A percentile compares a stretch with the other conserved stretches of the same genome.
These are phyloP conservation scores for Sphaerulina musiva DNA, from an alignment of 2,329 filamentous ascomycete species.

Conservation along the genomic window DNA sequence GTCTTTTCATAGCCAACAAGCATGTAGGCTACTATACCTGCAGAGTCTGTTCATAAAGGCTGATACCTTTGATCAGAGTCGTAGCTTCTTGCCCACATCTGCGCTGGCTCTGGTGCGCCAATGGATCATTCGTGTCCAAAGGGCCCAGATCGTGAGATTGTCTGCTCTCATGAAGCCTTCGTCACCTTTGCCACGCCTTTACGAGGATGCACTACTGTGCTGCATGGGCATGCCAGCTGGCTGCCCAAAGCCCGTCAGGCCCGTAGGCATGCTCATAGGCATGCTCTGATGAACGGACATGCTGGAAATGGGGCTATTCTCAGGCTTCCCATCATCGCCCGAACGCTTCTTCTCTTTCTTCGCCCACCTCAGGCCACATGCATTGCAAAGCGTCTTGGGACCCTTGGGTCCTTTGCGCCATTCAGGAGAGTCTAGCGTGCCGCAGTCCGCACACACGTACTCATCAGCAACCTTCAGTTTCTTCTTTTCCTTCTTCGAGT, in stretches of 20 bases:
- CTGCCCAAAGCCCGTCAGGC: slow-evolving; percentile 15
- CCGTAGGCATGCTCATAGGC: slow-evolving; percentile 12
- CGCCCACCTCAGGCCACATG: slow-evolving; percentile 58
- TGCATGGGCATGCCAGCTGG: slow-evolving; percentile 23
- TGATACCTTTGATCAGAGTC: too few species aligned
- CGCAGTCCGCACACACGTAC: slow-evolving; percentile 93
- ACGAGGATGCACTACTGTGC: slow-evolving; percentile 13
- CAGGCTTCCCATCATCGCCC: slow-evolving; percentile 24
- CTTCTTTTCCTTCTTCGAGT: slow-evolving; percentile 79
- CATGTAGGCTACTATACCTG: not conserved
- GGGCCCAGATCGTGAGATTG: too few species aligned
- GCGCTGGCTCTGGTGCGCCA: too few species aligned
- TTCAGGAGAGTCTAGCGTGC: slow-evolving; percentile 88
- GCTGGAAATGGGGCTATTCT: slow-evolving; percentile 16
- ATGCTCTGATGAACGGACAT: slow-evolving; percentile 14
- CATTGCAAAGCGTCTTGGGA: slow-evolving; percentile 92
- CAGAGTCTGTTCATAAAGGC: not conserved
- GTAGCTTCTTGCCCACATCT: too few species aligned
- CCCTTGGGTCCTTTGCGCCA: slow-evolving; percentile 92
- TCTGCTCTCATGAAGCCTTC: not conserved
- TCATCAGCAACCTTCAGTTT: slow-evolving; percentile 76
- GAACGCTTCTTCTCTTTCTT: slow-evolving; percentile 37
- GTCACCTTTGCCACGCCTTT: not conserved
- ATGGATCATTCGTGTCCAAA: too few species aligned
- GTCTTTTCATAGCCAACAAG: not conserved